These are phyloP conservation scores for Alnus rubra DNA, from an alignment of 306 rosid genomes.

Conservation along the genomic window DNA sequence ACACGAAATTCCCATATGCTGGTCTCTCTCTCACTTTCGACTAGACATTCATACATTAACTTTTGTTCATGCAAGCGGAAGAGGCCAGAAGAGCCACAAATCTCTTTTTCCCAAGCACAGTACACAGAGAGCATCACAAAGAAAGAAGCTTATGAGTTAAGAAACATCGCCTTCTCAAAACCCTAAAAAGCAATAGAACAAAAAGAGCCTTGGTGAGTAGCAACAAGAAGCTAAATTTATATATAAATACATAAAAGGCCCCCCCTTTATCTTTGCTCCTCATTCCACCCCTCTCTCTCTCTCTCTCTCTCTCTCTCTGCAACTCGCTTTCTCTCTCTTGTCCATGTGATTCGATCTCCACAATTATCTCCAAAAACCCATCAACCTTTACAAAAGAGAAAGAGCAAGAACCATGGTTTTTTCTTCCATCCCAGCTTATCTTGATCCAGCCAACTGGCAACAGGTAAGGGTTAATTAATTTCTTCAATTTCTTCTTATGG, in stretches of 20 bases:
- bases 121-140: slow-evolving; percentile 40
- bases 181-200: slow-evolving; percentile 85
- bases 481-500: slow-evolving; percentile 31
- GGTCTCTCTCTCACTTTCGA: slow-evolving; percentile 14
- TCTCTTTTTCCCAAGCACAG: slow-evolving; percentile 38
- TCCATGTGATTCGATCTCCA: slow-evolving; percentile 53
- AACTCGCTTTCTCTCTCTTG: slow-evolving; percentile 34
- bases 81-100: slow-evolving; percentile 43
- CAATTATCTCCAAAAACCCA: slow-evolving; percentile 47
- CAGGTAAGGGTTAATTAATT: slow-evolving; percentile 45
- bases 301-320: slow-evolving; percentile 34
- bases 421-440: slow-evolving; percentile 85
- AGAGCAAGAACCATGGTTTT: slow-evolving; percentile 71
- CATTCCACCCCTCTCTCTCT: slow-evolving; percentile 38
- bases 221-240: slow-evolving; percentile 33
- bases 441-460: slow-evolving; percentile 93
- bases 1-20: slow-evolving; percentile 22
- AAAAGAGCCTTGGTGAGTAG: slow-evolving; percentile 45
- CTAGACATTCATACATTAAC: slow-evolving; percentile 16
- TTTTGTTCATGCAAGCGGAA: slow-evolving; percentile 53
- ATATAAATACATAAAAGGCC: slow-evolving; percentile 70
- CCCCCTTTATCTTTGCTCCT: slow-evolving; percentile 59
- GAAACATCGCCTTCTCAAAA: slow-evolving; percentile 70
- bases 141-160: slow-evolving; percentile 76
- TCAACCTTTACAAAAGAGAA: slow-evolving; percentile 73